These are phyloP conservation scores for Aspergillus steynii DNA, from an alignment of 495 filamentous ascomycete species.

Conservation along the genomic window DNA sequence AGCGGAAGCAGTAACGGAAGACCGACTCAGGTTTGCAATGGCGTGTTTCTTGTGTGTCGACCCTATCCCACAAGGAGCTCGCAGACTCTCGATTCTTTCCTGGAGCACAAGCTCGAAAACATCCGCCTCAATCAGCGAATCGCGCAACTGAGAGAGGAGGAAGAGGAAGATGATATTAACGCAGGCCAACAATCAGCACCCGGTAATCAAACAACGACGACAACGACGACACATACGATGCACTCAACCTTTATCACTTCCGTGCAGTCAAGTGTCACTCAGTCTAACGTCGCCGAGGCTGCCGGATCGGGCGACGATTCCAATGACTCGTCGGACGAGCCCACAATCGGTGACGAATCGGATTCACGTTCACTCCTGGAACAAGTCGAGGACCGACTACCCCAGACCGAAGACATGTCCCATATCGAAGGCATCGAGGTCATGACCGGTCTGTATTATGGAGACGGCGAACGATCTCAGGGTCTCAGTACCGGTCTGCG, in stretches of 20 bases:
- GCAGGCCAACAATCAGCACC: constrained; percentile 18
- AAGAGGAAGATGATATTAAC: constrained; percentile 69
- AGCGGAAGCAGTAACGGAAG: constrained; percentile 6
- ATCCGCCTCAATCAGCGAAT: constrained; percentile 83
- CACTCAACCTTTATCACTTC: neutral
- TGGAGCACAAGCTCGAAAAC: constrained; percentile 98
- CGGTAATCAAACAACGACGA: constrained; percentile 3
- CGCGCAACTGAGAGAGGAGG: constrained; percentile 80
- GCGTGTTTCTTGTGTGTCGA: constrained; percentile 91
- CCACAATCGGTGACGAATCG: constrained; percentile 69
- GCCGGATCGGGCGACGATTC: constrained; percentile 22
- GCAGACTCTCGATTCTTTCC: constrained; percentile 82
- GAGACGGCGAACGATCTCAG: constrained; percentile 83
- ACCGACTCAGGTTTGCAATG: constrained; percentile 64
- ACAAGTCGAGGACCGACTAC: constrained; percentile 75
- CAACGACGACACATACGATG: constrained; percentile 2
- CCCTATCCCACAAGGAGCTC: constrained; percentile 90
- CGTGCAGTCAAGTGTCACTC: neutral
- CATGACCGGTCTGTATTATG: constrained; percentile 85
- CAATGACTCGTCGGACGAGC: constrained; percentile 50
- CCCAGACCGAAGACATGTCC: constrained; percentile 68
- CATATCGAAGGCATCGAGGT: constrained; percentile 91
- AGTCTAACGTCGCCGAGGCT: constrained; percentile 7
- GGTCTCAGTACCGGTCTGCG: constrained; percentile 85
- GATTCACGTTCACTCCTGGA: constrained; percentile 68